Conservation (phyloP, 2,329 filamentous ascomycete genomes). For the Fusarium camptoceras region DNA sequence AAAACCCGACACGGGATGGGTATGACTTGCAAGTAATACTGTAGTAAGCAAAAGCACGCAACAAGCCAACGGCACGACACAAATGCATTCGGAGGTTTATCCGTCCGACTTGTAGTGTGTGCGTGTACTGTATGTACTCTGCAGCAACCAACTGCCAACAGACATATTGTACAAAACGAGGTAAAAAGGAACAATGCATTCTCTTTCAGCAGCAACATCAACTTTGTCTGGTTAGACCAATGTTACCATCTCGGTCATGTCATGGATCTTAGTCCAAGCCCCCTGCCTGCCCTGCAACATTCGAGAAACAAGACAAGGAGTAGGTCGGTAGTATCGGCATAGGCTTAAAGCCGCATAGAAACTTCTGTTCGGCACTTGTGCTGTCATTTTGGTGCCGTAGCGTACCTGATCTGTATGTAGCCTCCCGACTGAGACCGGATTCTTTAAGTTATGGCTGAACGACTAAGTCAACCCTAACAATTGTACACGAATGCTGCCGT, state of each 20-base stretch:
- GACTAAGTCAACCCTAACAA: not conserved
- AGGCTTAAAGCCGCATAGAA: slow-evolving; percentile 29
- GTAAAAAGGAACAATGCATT: not conserved
- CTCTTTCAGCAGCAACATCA: not conserved
- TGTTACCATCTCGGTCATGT: slow-evolving; percentile 8
- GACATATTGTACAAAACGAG: not conserved
- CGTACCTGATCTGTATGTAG: no score
- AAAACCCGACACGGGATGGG: not conserved
- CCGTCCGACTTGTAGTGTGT: not conserved
- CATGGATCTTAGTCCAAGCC: slow-evolving; percentile 19
- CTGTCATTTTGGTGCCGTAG: no score
- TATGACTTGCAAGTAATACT: slow-evolving; percentile 1
- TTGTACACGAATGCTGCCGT: not conserved
- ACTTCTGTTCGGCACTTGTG: slow-evolving; percentile 33
- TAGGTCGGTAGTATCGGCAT: slow-evolving; percentile 30
- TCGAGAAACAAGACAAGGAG: slow-evolving; percentile 24
- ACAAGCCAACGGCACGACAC: not conserved
- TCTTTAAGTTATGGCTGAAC: not conserved
- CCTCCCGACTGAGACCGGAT: not conserved
- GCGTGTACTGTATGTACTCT: not conserved
- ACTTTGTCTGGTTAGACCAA: slow-evolving; percentile 7
- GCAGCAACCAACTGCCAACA: not conserved
- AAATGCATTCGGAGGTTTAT: not conserved
- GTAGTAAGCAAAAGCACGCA: slow-evolving; percentile 1
- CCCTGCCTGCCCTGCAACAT: slow-evolving; percentile 21